Evolutionary conservation across 305 asterid species (phyloP), one percentile per base, ranked within the genome.

Genomic region (Coffea humblotiana): DNA sequence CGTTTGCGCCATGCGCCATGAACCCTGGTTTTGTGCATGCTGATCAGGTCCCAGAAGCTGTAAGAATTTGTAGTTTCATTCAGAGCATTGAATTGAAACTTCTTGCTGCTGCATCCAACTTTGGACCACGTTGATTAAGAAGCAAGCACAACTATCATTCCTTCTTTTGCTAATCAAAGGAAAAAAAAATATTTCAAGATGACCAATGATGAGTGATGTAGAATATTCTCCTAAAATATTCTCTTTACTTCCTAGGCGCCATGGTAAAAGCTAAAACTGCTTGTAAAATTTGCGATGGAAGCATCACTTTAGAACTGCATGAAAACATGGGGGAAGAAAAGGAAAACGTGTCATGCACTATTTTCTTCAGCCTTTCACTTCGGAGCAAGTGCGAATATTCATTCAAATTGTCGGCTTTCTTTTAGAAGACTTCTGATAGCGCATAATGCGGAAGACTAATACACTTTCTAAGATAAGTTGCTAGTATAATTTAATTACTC

Each of bases 361-460:
- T 47, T 29, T 6, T 3, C 23, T 7, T n/a, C 8, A 8, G 1
- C 27, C 45, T 71, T 76, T 40, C 60, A 15, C 3, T 61, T 61
- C 27, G 0, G 9, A 23, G 71, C 71, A 58, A 70, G 77, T 76
- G 43, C 37, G 19, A 58, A 61, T 71, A 79, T 79, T 27, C 56
- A 70, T 60, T 45, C 35, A 27, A 81, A 35, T 61, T 81, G 84
- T 81, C 81, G 81, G 84, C 13, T 65, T 6, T 27, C 43, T 60
- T 9, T 1, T 1, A 3, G 63, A 43, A 23, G 84, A 70, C 77
- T 69, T 80, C 23, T 47, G 32, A 25, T 71, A 63, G 70, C 81
- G 81, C 65, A 48, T 77, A 77, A 25, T 29, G 64, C 82, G 82
- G 82, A 56, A 23, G 54, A 77, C 51, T 63, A 81, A 77, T 81